Conservation (phyloP, 352 stramenopile species). For the Globisporangium polare region DNA sequence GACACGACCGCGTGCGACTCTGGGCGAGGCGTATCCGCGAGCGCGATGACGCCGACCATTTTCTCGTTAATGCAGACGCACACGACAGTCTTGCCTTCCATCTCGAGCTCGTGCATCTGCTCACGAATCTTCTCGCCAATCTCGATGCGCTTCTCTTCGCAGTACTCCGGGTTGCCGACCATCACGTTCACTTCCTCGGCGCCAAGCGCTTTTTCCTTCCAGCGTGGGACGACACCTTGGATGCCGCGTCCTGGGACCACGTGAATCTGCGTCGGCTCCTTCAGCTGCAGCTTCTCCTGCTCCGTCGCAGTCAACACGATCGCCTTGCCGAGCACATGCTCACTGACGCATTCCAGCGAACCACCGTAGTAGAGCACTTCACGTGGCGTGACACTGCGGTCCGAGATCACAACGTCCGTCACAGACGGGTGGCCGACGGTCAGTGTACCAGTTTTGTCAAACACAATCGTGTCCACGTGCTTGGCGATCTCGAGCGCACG, state of each 20-base stretch:
- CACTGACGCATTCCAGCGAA: constrained; percentile 79
- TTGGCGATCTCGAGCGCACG: constrained; percentile 73
- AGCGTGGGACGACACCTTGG: constrained; percentile 48
- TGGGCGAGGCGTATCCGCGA: constrained; percentile 70
- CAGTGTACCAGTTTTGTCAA: constrained; percentile 94
- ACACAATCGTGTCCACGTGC: constrained; percentile 87
- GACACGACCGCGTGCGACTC: constrained; percentile 73
- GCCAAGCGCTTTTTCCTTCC: constrained; percentile 14
- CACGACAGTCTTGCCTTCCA: constrained; percentile 84
- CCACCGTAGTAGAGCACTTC: constrained; percentile 79
- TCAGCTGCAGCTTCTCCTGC: constrained; percentile 66
- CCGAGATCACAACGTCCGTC: constrained; percentile 68
- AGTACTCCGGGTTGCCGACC: constrained; percentile 77
- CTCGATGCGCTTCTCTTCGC: constrained; percentile 73
- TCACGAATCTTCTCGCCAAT: constrained; percentile 55
- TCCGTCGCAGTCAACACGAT: constrained; percentile 78
- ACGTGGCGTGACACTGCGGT: constrained; percentile 54
- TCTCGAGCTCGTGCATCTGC: constrained; percentile 79
- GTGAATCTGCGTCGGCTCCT: constrained; percentile 70
- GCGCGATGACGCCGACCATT: constrained; percentile 66
- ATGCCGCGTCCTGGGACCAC: constrained; percentile 79
- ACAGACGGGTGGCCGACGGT: constrained; percentile 82
- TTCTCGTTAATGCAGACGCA: constrained; percentile 69
- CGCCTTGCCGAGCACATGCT: constrained; percentile 82
- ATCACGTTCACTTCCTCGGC: constrained; percentile 41